Evolutionary conservation across 306 rosid species (phyloP).

Genomic region (Pachyrhizus erosus): DNA sequence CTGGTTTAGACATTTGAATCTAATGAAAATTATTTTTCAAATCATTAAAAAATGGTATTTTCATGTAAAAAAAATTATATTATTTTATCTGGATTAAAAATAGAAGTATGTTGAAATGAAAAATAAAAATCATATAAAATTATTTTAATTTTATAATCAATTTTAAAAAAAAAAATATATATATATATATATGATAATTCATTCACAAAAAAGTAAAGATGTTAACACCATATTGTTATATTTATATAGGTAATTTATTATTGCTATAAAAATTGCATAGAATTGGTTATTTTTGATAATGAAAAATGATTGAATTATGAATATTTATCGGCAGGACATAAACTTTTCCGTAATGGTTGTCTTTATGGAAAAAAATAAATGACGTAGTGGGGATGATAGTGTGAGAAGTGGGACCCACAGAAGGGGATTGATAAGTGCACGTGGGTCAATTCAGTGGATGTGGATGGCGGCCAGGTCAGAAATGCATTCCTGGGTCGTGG

Average conservation of each 20-base stretch:
- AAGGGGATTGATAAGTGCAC: slow-evolving; percentile 49
- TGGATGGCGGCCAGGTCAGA: slow-evolving; percentile 68
- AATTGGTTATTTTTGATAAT: not conserved
- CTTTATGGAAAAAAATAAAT: not conserved
- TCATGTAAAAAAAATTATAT: not conserved
- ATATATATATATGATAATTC: too few relatives aligned
- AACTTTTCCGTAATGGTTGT: not conserved
- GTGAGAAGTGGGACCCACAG: slow-evolving; percentile 1
- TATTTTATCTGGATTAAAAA: not conserved
- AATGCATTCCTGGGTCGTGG: not conserved
- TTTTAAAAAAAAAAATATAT: not conserved
- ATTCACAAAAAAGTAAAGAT: not conserved
- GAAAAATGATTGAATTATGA: not conserved
- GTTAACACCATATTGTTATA: not conserved
- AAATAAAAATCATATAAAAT: not conserved
- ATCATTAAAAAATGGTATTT: not conserved
- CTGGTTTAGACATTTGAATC: not conserved
- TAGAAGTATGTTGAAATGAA: not conserved
- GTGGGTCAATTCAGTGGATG: slow-evolving; percentile 63
- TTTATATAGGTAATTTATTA: not conserved
- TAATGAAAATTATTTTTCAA: not conserved
- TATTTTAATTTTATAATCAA: not conserved
- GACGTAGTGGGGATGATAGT: slow-evolving; percentile 19
- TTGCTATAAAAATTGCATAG: not conserved
- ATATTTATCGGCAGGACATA: not conserved